phyloP scores from a whole-genome alignment of 176 grass and related monocot species.

The Bonia amplexicaulis region DNA sequence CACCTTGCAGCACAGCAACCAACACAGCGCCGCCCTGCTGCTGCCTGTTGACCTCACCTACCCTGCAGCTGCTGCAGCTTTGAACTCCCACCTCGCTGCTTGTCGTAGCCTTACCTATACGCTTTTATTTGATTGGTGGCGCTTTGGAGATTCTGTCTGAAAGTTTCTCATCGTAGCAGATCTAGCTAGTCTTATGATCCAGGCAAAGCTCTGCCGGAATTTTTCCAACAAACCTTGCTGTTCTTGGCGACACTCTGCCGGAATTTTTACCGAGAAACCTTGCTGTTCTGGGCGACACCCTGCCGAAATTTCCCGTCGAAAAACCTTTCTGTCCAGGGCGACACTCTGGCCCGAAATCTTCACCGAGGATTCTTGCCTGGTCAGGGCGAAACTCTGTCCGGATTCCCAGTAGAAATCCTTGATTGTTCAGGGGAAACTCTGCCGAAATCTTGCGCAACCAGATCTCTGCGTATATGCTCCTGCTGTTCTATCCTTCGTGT shows the following conservation, averaged over 20 bases:
- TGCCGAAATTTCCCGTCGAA: constrained; percentile 20
- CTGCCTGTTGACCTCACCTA: constrained; percentile 16
- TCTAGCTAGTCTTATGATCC: constrained; percentile 8
- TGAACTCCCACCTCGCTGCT: not conserved
- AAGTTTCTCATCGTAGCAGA: not conserved
- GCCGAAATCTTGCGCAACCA: constrained; percentile 19
- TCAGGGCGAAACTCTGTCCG: constrained; percentile 25
- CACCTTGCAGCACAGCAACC: not conserved
- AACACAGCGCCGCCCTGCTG: not conserved
- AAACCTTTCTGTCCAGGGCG: not conserved
- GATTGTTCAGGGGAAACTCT: constrained; percentile 10
- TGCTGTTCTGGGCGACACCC: not conserved
- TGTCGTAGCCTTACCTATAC: not conserved
- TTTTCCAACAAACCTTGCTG: not conserved
- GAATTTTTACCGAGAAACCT: not conserved
- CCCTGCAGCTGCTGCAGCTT: not conserved
- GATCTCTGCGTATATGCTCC: not conserved
- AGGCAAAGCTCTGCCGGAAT: constrained; percentile 17
- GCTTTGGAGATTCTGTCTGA: constrained; percentile 39
- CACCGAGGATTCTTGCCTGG: not conserved
- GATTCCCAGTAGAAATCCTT: not conserved
- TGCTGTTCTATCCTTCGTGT: constrained; percentile 7
- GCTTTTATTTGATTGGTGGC: not conserved
- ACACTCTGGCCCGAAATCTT: not conserved
- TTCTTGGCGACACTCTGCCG: not conserved